Base-by-base conservation (phyloP, 306 rosid species). In the Comarum palustre region DNA sequence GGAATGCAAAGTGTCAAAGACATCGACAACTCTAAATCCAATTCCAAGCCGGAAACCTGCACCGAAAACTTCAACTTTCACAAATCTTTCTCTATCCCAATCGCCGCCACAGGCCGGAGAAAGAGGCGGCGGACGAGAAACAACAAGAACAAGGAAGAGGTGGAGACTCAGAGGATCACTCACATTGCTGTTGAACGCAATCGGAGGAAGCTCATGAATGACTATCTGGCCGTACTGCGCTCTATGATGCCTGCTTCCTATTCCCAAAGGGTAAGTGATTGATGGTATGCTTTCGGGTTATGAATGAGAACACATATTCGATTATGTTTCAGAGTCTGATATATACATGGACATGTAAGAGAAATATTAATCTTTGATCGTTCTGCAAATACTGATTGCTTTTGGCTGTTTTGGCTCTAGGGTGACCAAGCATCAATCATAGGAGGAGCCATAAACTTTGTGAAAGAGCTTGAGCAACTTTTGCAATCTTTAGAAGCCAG, bases 341-440 rank as follows among this genome's bases (percentile, higher is more conserved):
- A 43, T 43, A 43, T 22, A 10, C 5, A 14, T 22, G 29, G 12
- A 54, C 16, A 22, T 54, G 6, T 51, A 7, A 51, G 11, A 51
- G 2, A n/a, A 19, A 6, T n/a, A 19, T 5, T 8, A 2, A n/a
- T 52, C 59, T 52, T 20, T 54, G 60, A 54, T 54, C 29, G 3
- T 3, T 27, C 19, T 27, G 17, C 36, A 7, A 31, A 41, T 32
- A 60, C 41, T 60, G 42, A 60, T 55, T 29, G 8, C 3, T 9
- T 57, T 25, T 58, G 63, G 19, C 34, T 24, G 16, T 63, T 16
- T n/a, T 63, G 12, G 13, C 11, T 69, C 31, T 12, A 83, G 87
- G 87, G 84, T 16, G 87, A 83, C 81, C 87, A 83, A 74, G 87
- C 87, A 47, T 83, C 87, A 6, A 76, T 80, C 25, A 16, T 83